Percentiles rank a stretch among this genome's conserved stretches.
These are phyloP conservation scores for Fraxinus ornus DNA, from an alignment of 305 asterid species.

Conservation along the genomic window DNA sequence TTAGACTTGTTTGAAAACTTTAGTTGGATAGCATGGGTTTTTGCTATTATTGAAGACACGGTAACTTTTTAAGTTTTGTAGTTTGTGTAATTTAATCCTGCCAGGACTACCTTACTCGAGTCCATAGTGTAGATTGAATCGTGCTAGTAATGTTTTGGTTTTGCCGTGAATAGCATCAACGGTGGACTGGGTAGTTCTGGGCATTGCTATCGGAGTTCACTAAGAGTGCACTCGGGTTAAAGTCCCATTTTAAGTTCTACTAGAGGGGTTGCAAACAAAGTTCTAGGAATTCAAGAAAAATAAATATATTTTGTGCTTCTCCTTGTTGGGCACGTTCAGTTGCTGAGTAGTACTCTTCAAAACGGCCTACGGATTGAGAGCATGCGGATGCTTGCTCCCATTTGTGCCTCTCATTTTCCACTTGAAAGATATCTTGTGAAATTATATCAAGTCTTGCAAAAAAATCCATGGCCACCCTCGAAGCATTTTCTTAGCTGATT, in stretches of 20 bases:
- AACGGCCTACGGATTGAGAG: no score
- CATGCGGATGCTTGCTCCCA: no score
- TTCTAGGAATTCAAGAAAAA: neutral
- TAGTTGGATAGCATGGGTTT: constrained; percentile 19
- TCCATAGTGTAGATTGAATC: neutral
- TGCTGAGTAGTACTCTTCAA: neutral
- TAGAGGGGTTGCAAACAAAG: neutral
- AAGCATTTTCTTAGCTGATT: no score
- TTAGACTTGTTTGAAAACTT: constrained; percentile 27
- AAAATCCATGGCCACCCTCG: no score
- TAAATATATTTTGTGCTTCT: neutral
- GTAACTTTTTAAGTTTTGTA: neutral
- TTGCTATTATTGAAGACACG: constrained; percentile 6
- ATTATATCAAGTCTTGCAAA: no score
- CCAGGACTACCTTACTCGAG: neutral
- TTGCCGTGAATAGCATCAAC: neutral
- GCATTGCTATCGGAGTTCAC: neutral
- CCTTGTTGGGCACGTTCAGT: neutral
- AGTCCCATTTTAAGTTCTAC: neutral
- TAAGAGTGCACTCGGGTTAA: neutral
- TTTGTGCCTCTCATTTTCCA: no score
- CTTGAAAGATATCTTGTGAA: no score
- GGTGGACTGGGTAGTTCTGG: neutral
- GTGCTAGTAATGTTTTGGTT: neutral
- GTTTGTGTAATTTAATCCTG: neutral